Evolutionary conservation across 352 stramenopile genomes (phyloP), one percentile per base, ranked within the genome.

Genomic region (Phytopythium vexans): DNA sequence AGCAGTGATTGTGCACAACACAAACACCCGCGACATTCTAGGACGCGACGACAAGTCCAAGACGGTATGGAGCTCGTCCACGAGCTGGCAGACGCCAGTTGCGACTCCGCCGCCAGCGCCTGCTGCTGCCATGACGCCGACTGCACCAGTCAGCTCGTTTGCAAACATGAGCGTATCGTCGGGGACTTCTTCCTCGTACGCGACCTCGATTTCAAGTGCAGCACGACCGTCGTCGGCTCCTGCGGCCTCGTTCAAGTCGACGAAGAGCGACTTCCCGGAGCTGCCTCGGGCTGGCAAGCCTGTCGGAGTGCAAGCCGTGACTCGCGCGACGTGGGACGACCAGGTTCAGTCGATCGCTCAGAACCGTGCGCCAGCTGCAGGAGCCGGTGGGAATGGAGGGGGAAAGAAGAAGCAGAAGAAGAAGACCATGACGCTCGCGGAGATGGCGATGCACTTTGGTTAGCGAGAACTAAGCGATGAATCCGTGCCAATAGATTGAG

Each of bases 391-490:
- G 21, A 42, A 37, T 2, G 59, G 66, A 49, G 56, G 48, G 14
- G 66, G 74, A 45, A 85, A 88, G 66, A 79, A 85, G 60, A 92
- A 89, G 52, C 74, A 89, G 44, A 91, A 94, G 67, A 94, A 94
- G 70, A 92, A 91, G 56, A 78, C 55, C 47, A 86, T 92, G 76
- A 78, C 80, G 35, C 68, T 94, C 4, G 74, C 64, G 31, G 82
- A 92, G 62, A 79, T 94, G 60, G 85, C 82, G 49, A 92, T 92
- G 82, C 62, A 83, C 50, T 92, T 91, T 40, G 66, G 74, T 9
- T 94, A 86, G 64, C 31, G 9, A 27, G 21, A 27, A 27, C 21
- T 27, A 11, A 15, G 40, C 40, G 15, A 49, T 49, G 41, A 56
- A 40, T 44, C 44, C 50, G 43, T 27, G 56, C 12, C 58, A 39